Evolutionary conservation across 768 basidiomycete genomes (phyloP), one percentile per base, ranked within the genome.

Genomic region (Cantharellus anzutake): DNA sequence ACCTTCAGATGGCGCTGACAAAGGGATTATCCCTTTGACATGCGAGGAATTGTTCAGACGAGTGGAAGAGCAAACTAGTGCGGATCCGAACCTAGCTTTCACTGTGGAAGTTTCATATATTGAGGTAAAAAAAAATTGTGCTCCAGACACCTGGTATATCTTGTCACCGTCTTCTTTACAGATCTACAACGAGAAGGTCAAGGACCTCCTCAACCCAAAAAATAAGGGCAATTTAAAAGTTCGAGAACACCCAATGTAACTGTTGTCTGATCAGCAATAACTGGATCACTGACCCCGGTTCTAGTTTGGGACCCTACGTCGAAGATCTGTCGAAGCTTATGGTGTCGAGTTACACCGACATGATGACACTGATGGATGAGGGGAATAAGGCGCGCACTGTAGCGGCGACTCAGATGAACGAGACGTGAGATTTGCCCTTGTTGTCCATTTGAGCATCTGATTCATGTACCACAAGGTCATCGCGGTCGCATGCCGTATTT

Each of bases 281-380:
- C 42, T 35, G 2, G n/a, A 7, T 37, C 39, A 5, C 35, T 42
- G 52, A 38, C 41, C 56, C 50, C 37, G 4, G 16, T 35, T 39
- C 44, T 56, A 68, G 67, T 70, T 72, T 90, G 57, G 92, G 92
- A 3, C 94, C 96, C n/a, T 99, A 99, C 69, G 96, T 99, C 57
- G 96, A 99, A 72, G 91, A 94, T 73, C 76, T 99, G 60, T 91
- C 89, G 67, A 90, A 90, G 71, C 80, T 98, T 59, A 84, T 84
- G 38, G 96, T 98, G 51, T 83, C 79, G 68, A 85, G 77, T 70
- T 98, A 93, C 68, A 80, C 86, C 39, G 94, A 96, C 69, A 96
- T 99, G 86, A 94, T 96, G 86, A 90, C 84, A 3, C 83, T 99
- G 68, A 98, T 98, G 94, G 94, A 99, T 73, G 94, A 99, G 70